Conservation (phyloP, 2,329 filamentous ascomycete genomes). For the Fonsecaea pedrosoi region DNA sequence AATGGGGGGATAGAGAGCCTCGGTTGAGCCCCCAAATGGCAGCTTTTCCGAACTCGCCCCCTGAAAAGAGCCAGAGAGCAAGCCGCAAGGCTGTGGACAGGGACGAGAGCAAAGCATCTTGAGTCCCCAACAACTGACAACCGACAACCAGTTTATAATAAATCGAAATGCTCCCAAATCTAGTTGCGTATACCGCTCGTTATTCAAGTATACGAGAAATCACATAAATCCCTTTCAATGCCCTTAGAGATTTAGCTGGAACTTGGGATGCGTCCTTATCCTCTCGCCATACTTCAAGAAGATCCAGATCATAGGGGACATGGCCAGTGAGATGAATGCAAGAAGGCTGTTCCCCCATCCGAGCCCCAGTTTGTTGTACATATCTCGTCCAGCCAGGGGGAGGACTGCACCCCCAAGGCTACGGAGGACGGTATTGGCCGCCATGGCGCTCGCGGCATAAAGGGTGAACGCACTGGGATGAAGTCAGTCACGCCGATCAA, state of each 20-base stretch:
- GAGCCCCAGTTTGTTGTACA: slow-evolving; percentile 56
- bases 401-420: slow-evolving; percentile 65
- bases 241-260: slow-evolving; percentile 41
- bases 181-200: background rate
- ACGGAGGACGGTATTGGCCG: slow-evolving; percentile 62
- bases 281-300: slow-evolving; percentile 48
- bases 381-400: slow-evolving; percentile 64
- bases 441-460: slow-evolving; percentile 59
- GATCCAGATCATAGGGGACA: slow-evolving; percentile 52
- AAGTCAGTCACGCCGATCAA: slow-evolving; percentile 61
- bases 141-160: background rate
- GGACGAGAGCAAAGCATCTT: background rate
- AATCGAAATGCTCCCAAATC: background rate
- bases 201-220: background rate
- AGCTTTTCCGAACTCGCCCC: slow-evolving; percentile 1
- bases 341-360: slow-evolving; percentile 63
- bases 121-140: background rate
- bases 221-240: background rate
- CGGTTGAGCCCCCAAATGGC: background rate
- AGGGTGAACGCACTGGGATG: slow-evolving; percentile 63
- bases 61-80: background rate
- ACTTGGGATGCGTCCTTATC: slow-evolving; percentile 44
- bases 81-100: background rate
- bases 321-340: slow-evolving; percentile 60
- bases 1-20: background rate